These are phyloP conservation scores for Lactarius sp. DNA, from an alignment of 768 basidiomycete genomes.

Conservation along the genomic window DNA sequence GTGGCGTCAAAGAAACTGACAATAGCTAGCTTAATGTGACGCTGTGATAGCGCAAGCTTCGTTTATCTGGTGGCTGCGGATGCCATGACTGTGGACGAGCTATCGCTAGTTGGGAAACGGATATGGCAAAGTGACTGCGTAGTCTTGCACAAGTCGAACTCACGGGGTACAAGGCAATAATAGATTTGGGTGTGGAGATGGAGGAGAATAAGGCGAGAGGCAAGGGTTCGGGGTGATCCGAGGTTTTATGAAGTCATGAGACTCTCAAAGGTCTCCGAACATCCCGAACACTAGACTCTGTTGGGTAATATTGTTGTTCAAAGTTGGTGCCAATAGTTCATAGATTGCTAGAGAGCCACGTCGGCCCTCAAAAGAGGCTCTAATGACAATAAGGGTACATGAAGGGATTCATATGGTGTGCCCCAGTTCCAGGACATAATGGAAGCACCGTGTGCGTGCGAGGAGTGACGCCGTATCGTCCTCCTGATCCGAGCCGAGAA, in stretches of 20 bases:
- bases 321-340: constrained; percentile 17
- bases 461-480: not conserved
- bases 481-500: constrained; percentile 10
- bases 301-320: constrained; percentile 24
- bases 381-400: constrained; percentile 13
- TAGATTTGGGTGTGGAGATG: too few species aligned
- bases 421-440: constrained; percentile 13
- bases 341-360: not conserved
- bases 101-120: not conserved
- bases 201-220: too few species aligned
- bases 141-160: not conserved
- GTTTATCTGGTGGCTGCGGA: too few species aligned
- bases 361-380: not conserved
- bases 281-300: constrained; percentile 20
- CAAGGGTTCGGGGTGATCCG: not conserved
- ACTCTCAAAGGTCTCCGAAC: not conserved
- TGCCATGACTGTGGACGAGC: not conserved
- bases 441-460: constrained; percentile 24
- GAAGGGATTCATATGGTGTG: constrained; percentile 6
- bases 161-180: not conserved
- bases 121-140: not conserved
- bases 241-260: not conserved
- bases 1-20: not conserved
- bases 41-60: not conserved
- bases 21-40: not conserved